These are phyloP conservation scores for Hymenoscyphus infarciens DNA, from an alignment of 2,329 filamentous ascomycete genomes.

Conservation along the genomic window DNA sequence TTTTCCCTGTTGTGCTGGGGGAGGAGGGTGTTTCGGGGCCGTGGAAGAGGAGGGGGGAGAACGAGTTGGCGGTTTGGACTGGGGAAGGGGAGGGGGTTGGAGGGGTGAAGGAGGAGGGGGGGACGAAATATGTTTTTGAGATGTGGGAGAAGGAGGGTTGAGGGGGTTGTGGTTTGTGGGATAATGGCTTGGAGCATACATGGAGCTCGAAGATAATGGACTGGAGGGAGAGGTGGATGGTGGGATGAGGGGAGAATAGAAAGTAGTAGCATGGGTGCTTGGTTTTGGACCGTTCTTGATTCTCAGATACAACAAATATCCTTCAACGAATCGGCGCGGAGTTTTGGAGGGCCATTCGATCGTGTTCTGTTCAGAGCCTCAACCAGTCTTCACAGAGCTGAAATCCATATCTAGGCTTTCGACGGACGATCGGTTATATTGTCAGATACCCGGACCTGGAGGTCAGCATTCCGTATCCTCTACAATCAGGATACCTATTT, in stretches of 20 bases:
- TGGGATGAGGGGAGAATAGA: background rate
- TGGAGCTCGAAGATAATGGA: too few relatives aligned
- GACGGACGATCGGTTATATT: too few relatives aligned
- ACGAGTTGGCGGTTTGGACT: constrained; percentile 58
- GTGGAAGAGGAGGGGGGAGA: constrained; percentile 46
- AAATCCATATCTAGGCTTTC: too few relatives aligned
- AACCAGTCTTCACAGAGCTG: too few relatives aligned
- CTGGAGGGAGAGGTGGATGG: too few relatives aligned
- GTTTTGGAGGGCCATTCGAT: too few relatives aligned
- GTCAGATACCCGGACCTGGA: too few relatives aligned
- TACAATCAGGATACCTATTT: too few relatives aligned
- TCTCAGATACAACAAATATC: background rate
- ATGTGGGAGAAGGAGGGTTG: constrained; percentile 58
- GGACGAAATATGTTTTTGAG: constrained; percentile 65
- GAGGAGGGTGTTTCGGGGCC: constrained; percentile 43
- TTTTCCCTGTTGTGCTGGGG: constrained; percentile 60
- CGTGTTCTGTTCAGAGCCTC: too few relatives aligned
- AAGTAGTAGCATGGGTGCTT: background rate
- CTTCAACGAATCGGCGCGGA: too few relatives aligned
- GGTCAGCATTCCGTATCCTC: too few relatives aligned
- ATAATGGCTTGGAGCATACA: background rate
- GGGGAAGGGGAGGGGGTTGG: constrained; percentile 55
- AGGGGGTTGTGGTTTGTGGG: background rate
- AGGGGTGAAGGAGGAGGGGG: constrained; percentile 59
- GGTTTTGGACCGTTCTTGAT: background rate